phyloP scores from a whole-genome alignment of 2,329 filamentous ascomycete genomes.

The Aureobasidium vineae region DNA sequence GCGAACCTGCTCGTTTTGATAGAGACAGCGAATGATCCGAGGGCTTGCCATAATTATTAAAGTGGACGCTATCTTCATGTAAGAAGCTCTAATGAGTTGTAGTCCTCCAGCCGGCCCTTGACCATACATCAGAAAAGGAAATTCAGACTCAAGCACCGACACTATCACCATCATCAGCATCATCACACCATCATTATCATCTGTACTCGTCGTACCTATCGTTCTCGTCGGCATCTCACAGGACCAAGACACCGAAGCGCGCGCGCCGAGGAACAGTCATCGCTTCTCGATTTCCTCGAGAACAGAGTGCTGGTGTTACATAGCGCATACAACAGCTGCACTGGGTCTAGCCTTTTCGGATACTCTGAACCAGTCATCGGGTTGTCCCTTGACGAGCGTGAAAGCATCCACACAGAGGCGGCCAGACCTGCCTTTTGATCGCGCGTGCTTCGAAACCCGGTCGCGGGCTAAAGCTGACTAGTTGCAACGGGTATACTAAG shows the following conservation, averaged over 20 bases:
- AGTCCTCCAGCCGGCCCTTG: slow-evolving; percentile 8
- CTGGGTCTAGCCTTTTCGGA: slow-evolving; percentile 10
- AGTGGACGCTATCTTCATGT: slow-evolving; percentile 23
- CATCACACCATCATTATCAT: slow-evolving; percentile 15
- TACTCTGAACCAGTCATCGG: slow-evolving; percentile 17
- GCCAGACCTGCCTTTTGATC: slow-evolving; percentile 26
- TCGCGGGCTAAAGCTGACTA: slow-evolving; percentile 26
- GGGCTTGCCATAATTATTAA: slow-evolving; percentile 10
- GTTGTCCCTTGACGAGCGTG: slow-evolving; percentile 15
- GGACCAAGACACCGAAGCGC: slow-evolving; percentile 4
- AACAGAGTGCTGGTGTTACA: slow-evolving; percentile 12
- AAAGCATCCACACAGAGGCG: slow-evolving; percentile 14
- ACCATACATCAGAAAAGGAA: slow-evolving; percentile 4
- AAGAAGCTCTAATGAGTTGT: slow-evolving; percentile 22
- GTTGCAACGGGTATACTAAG: slow-evolving; percentile 27
- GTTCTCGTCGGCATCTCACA: background rate
- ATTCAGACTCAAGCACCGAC: slow-evolving; percentile 9
- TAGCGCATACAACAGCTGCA: slow-evolving; percentile 12
- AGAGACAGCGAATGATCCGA: background rate
- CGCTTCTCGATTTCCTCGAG: background rate
- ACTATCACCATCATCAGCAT: slow-evolving; percentile 7
- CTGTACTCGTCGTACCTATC: background rate
- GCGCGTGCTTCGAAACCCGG: slow-evolving; percentile 24
- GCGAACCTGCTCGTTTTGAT: slow-evolving; percentile 21
- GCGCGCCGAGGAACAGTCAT: background rate